Evolutionary conservation across 768 basidiomycete species (phyloP).

Genomic region (Lentinula edodes): DNA sequence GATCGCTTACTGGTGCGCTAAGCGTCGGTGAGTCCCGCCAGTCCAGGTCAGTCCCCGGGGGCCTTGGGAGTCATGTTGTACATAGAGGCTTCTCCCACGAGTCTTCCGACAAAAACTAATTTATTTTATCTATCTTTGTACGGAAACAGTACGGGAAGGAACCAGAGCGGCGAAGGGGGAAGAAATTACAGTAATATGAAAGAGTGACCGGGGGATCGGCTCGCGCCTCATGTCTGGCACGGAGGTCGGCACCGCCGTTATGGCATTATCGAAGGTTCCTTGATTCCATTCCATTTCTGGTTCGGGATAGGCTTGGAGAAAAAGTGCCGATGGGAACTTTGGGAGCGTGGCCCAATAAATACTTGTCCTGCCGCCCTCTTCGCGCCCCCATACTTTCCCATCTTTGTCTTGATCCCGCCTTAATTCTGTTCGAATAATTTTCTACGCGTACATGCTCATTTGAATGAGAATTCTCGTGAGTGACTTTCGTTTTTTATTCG

Average conservation of each 20-base stretch:
- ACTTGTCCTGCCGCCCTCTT: conserved; percentile 4
- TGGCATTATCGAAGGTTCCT: conserved; percentile 1
- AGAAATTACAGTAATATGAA: not conserved
- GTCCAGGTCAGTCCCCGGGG: not conserved
- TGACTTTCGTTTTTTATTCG: not conserved
- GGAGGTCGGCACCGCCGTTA: conserved; percentile 5
- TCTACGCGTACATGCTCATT: not conserved
- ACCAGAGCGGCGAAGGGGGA: not conserved
- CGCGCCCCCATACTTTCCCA: conserved; percentile 1
- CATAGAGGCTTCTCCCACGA: not conserved
- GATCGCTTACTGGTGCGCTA: not conserved
- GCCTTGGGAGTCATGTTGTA: not conserved
- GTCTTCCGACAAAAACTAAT: not conserved
- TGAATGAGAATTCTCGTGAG: not conserved
- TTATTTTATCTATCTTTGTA: too few relatives aligned
- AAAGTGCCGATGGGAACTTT: conserved; percentile 5
- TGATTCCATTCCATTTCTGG: not conserved
- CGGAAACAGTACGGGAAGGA: not conserved
- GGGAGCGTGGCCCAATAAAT: conserved; percentile 6
- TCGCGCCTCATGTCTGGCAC: conserved; percentile 2
- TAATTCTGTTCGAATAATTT: not conserved
- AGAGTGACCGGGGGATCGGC: not conserved
- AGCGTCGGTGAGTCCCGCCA: not conserved
- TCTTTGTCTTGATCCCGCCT: not conserved
- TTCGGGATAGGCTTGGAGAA: conserved; percentile 1